Base-by-base conservation (phyloP, 345 rosid genomes). In the Diplotaxis tenuifolia region DNA sequence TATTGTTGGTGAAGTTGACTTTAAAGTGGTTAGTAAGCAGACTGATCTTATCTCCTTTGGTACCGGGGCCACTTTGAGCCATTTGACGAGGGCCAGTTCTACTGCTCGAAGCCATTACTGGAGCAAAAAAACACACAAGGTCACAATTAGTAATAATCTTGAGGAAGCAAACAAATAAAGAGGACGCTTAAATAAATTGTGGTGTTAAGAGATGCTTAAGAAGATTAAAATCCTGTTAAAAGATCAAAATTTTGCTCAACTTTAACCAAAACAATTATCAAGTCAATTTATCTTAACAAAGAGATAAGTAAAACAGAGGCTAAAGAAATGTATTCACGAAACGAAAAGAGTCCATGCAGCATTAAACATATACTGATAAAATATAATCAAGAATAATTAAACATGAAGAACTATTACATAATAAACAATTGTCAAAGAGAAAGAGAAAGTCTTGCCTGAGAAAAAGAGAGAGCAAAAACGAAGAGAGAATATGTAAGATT, bases 21-120 rank as follows among this genome's bases (percentile, higher is more conserved):
- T 82, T 83, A 40, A 86, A 88, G 73, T 92, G 98, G 76, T 89
- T 92, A 0, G 94, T 88, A 5, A 83, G 76, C 20, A 92, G 32
- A 32, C 65, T 0, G 28, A 82, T 80, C 83, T 78, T 88, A 28
- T 78, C 79, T 34, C 98, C 96, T 65, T 76, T 89, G 12, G 85
- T 19, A 21, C 83, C 96, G 54, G 78, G 70, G 12, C 91, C 91
- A 31, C 82, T 83, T 67, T 94, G 82, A 42, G 89, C 81, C 53
- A 86, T 82, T 4, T 92, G 96, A 49, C 82, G 56, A 40, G 85
- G 84, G 4, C 1, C 28, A 2, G 5, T 53, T 15, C 38, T 62
- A 76, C 84, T 84, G 20, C 4, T 55, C 60, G 49, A 15, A 42
- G n/a, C 18, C 49, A 42, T 42, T 14, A 14, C 49, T 42, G 49